Evolutionary conservation across 805 yeast genomes (phyloP), one percentile per base, ranked within the genome.

Genomic region (Schwanniomyces pseudopolymorphus): DNA sequence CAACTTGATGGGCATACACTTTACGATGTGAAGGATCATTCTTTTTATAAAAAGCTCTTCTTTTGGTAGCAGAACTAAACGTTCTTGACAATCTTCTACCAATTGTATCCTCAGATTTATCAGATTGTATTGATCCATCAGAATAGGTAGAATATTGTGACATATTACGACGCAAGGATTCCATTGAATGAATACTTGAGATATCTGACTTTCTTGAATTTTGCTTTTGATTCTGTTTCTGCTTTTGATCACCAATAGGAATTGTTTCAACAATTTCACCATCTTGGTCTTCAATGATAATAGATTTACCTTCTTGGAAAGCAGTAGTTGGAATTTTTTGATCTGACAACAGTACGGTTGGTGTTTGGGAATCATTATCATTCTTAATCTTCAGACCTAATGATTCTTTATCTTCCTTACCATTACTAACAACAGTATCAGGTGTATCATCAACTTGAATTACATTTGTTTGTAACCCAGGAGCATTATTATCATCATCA

Each of bases 201-300:
- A 52, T 43, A 28, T 61, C 67, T 20, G 24, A 19, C 5, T 27
- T 25, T 20, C 25, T 33, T 20, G 33, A 19, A 24, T 37, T 16
- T 16, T 16, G 19, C 4, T 33, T 17, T 5, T 27, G 28, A 17
- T 45, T 26, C 20, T 33, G 52, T 28, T 41, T 45, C n/a, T 14
- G 46, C 31, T 42, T 16, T 10, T 33, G 48, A 31, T 63, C 64
- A 31, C 62, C 66, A 62, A 56, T 66, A 57, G 44, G 84, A 69
- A 66, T 44, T 2, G 83, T 75, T 43, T 80, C 83, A 42, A 92
- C 58, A 38, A 90, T 77, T 60, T 91, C 97, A 45, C 98, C 98
- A 40, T 83, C 75, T 46, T 78, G 80, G 64, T 90, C 94, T 61
- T 92, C 99, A 45, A 92, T 74, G 44, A 91, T 78, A 31, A 91